These are phyloP conservation scores for Neocatenulostroma microsporum DNA, from an alignment of 2,329 filamentous ascomycete genomes.

Conservation along the genomic window DNA sequence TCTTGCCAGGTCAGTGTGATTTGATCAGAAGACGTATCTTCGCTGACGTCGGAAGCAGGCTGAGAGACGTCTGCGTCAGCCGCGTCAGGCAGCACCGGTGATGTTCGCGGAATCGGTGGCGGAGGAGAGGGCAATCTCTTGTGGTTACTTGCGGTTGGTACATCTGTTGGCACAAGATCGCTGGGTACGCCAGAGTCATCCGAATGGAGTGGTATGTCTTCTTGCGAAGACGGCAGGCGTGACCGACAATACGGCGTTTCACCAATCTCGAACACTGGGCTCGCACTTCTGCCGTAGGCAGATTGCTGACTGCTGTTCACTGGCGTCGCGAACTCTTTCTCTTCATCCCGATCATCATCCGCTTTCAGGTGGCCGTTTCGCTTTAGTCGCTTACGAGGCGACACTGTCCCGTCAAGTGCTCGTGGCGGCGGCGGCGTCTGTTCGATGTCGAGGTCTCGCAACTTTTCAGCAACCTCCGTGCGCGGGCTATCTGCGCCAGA, in stretches of 20 bases:
- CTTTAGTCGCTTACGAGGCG: constrained; percentile 18
- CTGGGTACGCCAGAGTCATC: too few species aligned
- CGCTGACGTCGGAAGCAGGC: not conserved
- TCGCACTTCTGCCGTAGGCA: not conserved
- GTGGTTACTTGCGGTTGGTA: too few species aligned
- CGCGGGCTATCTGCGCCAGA: constrained; percentile 22
- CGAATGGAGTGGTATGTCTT: too few species aligned
- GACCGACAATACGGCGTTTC: constrained; percentile 16
- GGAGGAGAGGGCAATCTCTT: too few species aligned
- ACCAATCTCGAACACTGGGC: constrained; percentile 11
- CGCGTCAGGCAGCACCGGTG: too few species aligned
- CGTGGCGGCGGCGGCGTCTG: too few species aligned
- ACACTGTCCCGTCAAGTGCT: constrained; percentile 4
- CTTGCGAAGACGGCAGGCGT: too few species aligned
- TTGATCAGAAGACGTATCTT: constrained; percentile 3
- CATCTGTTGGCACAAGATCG: too few species aligned
- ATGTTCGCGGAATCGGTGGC: too few species aligned
- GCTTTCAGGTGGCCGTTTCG: constrained; percentile 5
- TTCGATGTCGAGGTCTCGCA: constrained; percentile 17
- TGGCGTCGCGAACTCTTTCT: not conserved
- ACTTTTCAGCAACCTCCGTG: constrained; percentile 21
- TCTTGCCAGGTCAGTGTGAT: constrained; percentile 47
- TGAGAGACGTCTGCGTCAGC: too few species aligned
- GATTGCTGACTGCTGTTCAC: constrained; percentile 1
- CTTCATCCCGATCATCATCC: constrained; percentile 1